Percentiles rank a stretch among this genome's conserved stretches.
These are phyloP conservation scores for Plasmodium malariae DNA, from an alignment of 169 alveolate species.

Conservation along the genomic window DNA sequence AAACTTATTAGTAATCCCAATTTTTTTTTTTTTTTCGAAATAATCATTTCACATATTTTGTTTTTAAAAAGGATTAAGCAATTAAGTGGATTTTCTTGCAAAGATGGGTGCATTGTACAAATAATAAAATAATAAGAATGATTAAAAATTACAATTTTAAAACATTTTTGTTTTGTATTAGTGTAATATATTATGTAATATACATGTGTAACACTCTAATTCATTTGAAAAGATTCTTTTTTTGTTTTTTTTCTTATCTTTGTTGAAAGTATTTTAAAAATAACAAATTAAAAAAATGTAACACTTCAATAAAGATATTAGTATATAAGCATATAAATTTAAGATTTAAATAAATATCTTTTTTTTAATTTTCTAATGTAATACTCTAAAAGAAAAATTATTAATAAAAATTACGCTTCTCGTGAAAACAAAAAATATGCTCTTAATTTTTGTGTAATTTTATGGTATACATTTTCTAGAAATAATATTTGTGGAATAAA, in stretches of 20 bases:
- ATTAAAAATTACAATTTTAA: too few species aligned
- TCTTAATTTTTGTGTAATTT: neutral
- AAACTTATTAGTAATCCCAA: neutral
- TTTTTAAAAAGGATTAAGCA: too few species aligned
- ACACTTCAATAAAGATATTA: neutral
- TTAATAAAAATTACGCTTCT: conserved; percentile 2
- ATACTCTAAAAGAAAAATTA: neutral
- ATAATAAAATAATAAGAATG: too few species aligned
- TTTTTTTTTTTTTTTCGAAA: neutral
- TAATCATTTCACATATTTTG: too few species aligned
- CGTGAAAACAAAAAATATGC: neutral
- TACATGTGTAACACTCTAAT: neutral
- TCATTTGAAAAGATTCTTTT: neutral
- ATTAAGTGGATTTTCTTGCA: neutral
- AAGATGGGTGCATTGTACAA: too few species aligned
- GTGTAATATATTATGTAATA: neutral
- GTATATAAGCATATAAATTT: neutral
- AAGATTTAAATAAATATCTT: too few species aligned
- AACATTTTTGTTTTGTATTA: neutral
- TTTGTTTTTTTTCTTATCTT: neutral
- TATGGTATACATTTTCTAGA: conserved; percentile 15
- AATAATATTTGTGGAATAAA: neutral
- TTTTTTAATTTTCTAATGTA: too few species aligned
- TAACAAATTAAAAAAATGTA: neutral
- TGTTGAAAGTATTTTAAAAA: neutral